Evolutionary conservation across 2,329 filamentous ascomycete genomes (phyloP).

Genomic region (Coniochaeta sp.): DNA sequence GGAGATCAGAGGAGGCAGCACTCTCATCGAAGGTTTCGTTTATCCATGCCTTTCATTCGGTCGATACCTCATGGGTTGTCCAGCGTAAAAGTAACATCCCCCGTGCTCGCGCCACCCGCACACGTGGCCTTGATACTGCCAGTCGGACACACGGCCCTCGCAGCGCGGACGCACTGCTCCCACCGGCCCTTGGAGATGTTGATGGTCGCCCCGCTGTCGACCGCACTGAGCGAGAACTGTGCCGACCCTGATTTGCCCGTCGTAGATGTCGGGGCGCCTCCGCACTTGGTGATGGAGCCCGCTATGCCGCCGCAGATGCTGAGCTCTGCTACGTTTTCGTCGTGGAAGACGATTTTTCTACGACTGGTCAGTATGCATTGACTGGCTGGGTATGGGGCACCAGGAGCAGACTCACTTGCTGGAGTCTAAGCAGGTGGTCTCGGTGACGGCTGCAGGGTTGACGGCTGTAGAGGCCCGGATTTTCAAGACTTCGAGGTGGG

Average conservation of each 20-base stretch:
- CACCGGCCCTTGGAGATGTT: constrained; percentile 44
- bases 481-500: constrained; percentile 35
- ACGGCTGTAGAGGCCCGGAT: constrained; percentile 29
- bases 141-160: constrained; percentile 40
- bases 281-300: constrained; percentile 35
- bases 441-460: constrained; percentile 31
- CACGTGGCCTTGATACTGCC: constrained; percentile 40
- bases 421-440: constrained; percentile 31
- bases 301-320: constrained; percentile 52
- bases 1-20: too few species aligned
- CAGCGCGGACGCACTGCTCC: constrained; percentile 47
- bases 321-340: constrained; percentile 52
- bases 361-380: constrained; percentile 4
- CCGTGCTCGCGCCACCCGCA: constrained; percentile 36
- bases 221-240: constrained; percentile 36
- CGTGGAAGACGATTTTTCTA: constrained; percentile 38
- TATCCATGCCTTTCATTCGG: not conserved
- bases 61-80: constrained; percentile 14
- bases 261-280: constrained; percentile 33
- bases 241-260: constrained; percentile 37
- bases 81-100: constrained; percentile 36
- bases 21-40: not conserved
- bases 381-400: not conserved
- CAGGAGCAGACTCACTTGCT: constrained; percentile 24
- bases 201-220: constrained; percentile 36